These are phyloP conservation scores for Camellia oleifera DNA, from an alignment of 179 eudicot genomes.

Conservation along the genomic window DNA sequence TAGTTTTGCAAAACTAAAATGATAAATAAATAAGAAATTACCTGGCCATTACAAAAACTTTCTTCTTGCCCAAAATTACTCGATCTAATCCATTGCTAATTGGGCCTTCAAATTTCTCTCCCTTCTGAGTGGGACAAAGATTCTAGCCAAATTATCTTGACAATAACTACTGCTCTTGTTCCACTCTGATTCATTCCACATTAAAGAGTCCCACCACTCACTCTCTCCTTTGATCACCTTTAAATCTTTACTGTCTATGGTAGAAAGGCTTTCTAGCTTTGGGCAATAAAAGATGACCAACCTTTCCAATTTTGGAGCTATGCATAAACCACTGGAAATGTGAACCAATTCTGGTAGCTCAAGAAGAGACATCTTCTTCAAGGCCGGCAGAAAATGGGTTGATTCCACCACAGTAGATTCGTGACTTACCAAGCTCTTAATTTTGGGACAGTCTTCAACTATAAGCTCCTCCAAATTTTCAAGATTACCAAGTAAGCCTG, in stretches of 20 bases:
- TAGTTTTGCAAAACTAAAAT: too few relatives aligned
- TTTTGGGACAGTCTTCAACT: constrained; percentile 14
- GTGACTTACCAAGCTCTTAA: neutral
- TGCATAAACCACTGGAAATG: neutral
- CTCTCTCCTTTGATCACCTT: constrained; percentile 15
- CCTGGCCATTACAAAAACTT: neutral
- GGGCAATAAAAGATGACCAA: constrained; percentile 1
- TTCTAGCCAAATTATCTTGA: neutral
- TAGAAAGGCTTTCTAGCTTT: neutral
- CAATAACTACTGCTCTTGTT: neutral
- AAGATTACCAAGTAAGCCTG: neutral
- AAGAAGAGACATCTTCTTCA: constrained; percentile 14
- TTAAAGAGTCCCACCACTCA: constrained; percentile 12
- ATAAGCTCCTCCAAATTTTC: constrained; percentile 3
- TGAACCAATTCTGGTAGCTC: neutral
- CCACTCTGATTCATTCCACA: neutral
- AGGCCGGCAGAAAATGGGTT: neutral
- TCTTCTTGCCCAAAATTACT: too few relatives aligned
- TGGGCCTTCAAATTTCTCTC: constrained; percentile 2
- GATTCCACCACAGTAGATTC: neutral
- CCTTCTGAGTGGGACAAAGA: constrained; percentile 1
- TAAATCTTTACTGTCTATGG: neutral
- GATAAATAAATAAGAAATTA: neutral
- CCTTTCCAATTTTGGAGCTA: constrained; percentile 5
- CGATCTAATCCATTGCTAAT: neutral